Evolutionary conservation across 257 asterid species (phyloP).

Genomic region (Fraxinus anomala): DNA sequence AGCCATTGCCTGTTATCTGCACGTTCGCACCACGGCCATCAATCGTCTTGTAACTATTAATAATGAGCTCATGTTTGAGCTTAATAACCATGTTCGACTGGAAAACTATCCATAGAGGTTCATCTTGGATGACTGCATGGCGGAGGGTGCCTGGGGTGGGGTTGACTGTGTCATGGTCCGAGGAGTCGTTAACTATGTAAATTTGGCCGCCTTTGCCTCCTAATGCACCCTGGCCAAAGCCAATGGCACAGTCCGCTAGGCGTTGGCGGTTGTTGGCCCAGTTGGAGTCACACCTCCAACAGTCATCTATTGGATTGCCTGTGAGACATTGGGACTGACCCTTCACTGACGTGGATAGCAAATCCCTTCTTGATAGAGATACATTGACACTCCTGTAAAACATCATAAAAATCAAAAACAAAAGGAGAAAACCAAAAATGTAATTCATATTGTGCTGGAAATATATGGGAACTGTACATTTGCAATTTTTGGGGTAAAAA

Average conservation of each 20-base stretch:
- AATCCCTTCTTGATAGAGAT: slow-evolving; percentile 53
- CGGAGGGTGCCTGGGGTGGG: slow-evolving; percentile 82
- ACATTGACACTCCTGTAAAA: slow-evolving; percentile 53
- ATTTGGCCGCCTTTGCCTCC: slow-evolving; percentile 79
- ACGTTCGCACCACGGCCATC: slow-evolving; percentile 72
- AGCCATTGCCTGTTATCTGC: slow-evolving; percentile 70
- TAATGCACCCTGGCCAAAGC: slow-evolving; percentile 62
- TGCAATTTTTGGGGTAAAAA: slow-evolving; percentile 3
- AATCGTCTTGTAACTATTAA: slow-evolving; percentile 64
- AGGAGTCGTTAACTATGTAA: slow-evolving; percentile 71
- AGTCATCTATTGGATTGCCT: slow-evolving; percentile 62
- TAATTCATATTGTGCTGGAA: neutral
- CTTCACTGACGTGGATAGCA: slow-evolving; percentile 35
- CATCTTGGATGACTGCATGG: slow-evolving; percentile 80
- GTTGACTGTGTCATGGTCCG: slow-evolving; percentile 54
- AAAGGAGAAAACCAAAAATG: neutral
- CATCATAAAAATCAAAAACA: neutral
- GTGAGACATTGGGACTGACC: slow-evolving; percentile 60
- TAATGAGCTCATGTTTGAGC: slow-evolving; percentile 71
- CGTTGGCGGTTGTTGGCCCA: slow-evolving; percentile 64
- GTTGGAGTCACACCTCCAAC: slow-evolving; percentile 55
- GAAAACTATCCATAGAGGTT: slow-evolving; percentile 83
- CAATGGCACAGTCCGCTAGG: slow-evolving; percentile 76
- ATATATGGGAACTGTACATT: slow-evolving; percentile 11
- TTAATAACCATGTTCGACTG: slow-evolving; percentile 58